These are phyloP conservation scores for Artomyces pyxidatus DNA, from an alignment of 768 basidiomycete genomes.

Conservation along the genomic window DNA sequence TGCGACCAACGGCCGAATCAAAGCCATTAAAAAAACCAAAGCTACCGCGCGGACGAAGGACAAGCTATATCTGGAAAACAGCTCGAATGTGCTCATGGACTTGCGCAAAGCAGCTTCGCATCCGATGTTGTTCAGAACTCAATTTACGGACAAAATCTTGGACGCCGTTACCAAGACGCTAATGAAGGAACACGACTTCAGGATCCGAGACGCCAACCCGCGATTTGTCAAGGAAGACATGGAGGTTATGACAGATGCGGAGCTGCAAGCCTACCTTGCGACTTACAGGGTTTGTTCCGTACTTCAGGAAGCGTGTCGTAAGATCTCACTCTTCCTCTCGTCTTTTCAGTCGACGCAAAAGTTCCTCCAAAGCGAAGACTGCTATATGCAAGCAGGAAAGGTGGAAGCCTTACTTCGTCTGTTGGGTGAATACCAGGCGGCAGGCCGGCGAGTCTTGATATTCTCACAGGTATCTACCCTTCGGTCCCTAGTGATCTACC, in stretches of 20 bases:
- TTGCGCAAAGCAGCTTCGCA: slow-evolving; percentile 94
- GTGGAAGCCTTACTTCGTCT: slow-evolving; percentile 65
- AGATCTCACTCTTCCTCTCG: slow-evolving; percentile 2
- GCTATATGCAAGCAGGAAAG: slow-evolving; percentile 86
- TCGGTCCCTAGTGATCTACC: neutral
- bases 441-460: slow-evolving; percentile 78
- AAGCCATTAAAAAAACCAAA: slow-evolving; percentile 39
- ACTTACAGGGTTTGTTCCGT: slow-evolving; percentile 66
- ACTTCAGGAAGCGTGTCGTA: neutral
- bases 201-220: slow-evolving; percentile 69
- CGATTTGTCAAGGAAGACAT: slow-evolving; percentile 94
- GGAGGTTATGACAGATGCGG: slow-evolving; percentile 97
- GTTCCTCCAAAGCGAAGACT: slow-evolving; percentile 63
- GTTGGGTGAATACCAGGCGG: slow-evolving; percentile 53
- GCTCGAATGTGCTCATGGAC: slow-evolving; percentile 94
- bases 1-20: slow-evolving; percentile 19
- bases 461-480: slow-evolving; percentile 76
- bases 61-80: slow-evolving; percentile 70
- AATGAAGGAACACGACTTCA: slow-evolving; percentile 89
- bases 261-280: slow-evolving; percentile 79
- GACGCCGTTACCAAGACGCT: slow-evolving; percentile 71
- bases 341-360: slow-evolving; percentile 56
- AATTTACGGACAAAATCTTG: slow-evolving; percentile 72
- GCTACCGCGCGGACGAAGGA: slow-evolving; percentile 42
- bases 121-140: slow-evolving; percentile 89